Evolutionary conservation across 441 rosid species (phyloP), one percentile per base, ranked within the genome.

Genomic region (Erysimum pusillum): DNA sequence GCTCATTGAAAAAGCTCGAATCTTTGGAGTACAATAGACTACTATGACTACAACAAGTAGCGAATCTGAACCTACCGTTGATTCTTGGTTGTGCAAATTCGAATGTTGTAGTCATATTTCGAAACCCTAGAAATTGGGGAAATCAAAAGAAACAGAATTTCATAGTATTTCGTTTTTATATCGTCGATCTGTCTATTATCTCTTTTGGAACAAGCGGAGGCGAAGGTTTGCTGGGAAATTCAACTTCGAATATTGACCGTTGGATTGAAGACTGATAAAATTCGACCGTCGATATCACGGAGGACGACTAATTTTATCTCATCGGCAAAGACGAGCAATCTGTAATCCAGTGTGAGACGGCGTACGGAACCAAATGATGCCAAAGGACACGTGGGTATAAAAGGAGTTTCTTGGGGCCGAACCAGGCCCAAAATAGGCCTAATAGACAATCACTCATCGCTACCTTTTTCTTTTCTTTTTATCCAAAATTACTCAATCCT

Each of bases 71-170:
- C 28, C 70, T 82, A 41, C 71, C 53, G 71, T 82, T 87, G 63
- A 74, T 45, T 15, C 71, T 70, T 13, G 92, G 90, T 53, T 84
- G 79, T 49, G 75, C 74, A 52, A 84, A 76, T 69, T 88, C 93
- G 71, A 87, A 70, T 72, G 84, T 80, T 32, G 86, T 64, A 38
- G 85, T 64, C 92, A 88, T 91, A 35, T 71, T 58, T 64, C 39
- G 18, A 62, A 84, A 76, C 85, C 89, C 87, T 83, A 85, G 57
- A 63, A 70, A 68, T 77, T 73, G 44, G 61, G 74, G 69, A 78
- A 67, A 67, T 2, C 46, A 57, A 49, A 39, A 7, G 41, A 0
- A 22, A 25, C 41, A 36, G n/a, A 58, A 58, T 25, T 75, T 69
- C 69, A 60, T 25, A 25, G 25, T 51, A 49, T 15, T 13, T 75